Conservation (phyloP, 2,329 filamentous ascomycete genomes). For the Epichloe uncinata region DNA sequence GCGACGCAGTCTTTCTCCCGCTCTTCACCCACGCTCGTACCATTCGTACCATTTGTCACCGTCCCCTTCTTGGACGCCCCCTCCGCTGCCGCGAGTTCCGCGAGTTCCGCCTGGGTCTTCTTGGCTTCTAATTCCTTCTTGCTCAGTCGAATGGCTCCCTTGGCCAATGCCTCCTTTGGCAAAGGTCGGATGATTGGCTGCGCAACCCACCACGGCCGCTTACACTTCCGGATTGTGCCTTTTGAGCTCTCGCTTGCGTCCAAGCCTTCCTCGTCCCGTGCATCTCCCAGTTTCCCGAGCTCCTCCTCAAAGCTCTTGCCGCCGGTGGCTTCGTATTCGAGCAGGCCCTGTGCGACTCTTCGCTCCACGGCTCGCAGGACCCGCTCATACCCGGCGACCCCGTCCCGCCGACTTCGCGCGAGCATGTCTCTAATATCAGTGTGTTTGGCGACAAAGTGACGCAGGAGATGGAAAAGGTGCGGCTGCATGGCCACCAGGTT, state of each 20-base stretch:
- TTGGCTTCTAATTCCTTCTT: slow-evolving; percentile 45
- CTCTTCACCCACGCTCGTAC: neutral
- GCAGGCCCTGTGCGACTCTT: slow-evolving; percentile 57
- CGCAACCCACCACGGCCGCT: slow-evolving; percentile 77
- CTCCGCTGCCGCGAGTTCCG: no score
- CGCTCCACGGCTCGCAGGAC: slow-evolving; percentile 64
- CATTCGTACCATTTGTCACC: neutral
- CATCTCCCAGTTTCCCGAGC: slow-evolving; percentile 10
- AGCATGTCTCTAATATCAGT: slow-evolving; percentile 79
- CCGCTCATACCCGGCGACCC: slow-evolving; percentile 64
- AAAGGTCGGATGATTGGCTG: slow-evolving; percentile 79
- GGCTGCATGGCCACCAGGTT: slow-evolving; percentile 77
- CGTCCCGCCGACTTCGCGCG: slow-evolving; percentile 52
- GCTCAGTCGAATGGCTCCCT: slow-evolving; percentile 60
- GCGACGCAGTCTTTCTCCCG: neutral
- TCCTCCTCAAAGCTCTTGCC: slow-evolving; percentile 36
- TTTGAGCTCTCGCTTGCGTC: slow-evolving; percentile 46
- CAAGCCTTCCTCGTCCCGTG: slow-evolving; percentile 16
- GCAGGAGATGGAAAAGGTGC: slow-evolving; percentile 83
- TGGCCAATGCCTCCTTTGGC: slow-evolving; percentile 75
- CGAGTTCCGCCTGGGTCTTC: slow-evolving; percentile 6
- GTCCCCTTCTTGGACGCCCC: slow-evolving; percentile 11
- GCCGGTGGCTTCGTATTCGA: slow-evolving; percentile 47
- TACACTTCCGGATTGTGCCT: slow-evolving; percentile 58
- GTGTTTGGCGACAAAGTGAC: slow-evolving; percentile 67